Base-by-base conservation (phyloP, 2,329 filamentous ascomycete genomes). In the Stagonosporopsis chrysanthemi region DNA sequence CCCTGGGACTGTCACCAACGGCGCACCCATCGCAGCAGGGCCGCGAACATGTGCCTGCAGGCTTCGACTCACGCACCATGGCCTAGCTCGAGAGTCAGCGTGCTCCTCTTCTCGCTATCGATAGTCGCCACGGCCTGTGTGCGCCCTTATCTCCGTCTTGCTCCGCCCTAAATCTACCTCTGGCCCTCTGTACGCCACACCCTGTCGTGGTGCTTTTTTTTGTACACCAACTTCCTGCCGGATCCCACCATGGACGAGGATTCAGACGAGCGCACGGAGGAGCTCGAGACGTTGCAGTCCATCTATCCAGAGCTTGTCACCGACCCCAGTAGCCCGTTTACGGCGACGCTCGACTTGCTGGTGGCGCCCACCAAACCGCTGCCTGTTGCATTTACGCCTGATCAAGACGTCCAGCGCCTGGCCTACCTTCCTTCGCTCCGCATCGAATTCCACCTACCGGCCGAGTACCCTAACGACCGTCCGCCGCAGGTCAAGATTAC, bases 301-400 rank as follows among this genome's bases (percentile, higher is more conserved):
- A 89, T 89, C 54, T 89, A 81, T 58, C 86, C 86, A 1, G 86
- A 89, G 73, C 80, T 88, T 17, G 73, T 76, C 29, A 71, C 83
- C 56, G 79, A 86, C 50, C 67, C 80, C 8, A 64, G 67, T 8
- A 69, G 77, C 31, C 77, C 79, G 0, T 68, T 67, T 29, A 74
- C 75, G 52, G 84, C 84, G 1, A 80, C 78, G 4, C 77, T 89
- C 44, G 81, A 86, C 22, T 70, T 89, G 17, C 78, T 82, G 6
- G 82, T 88, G 26, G 78, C 82, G 26, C 85, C 85, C 3, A 73
- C 80, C 8, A 75, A 77, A 48, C 84, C 85, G 7, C 75, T 86
- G n/a, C 61, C 67, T 22, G 58, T 70, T 14, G 63, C 57, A 2
- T 74, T 72, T 40, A 58, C 66, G 31, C 65, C 70, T 3, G 65